Conservation (phyloP, 2,329 filamentous ascomycete species). For the Alternaria longipes region DNA sequence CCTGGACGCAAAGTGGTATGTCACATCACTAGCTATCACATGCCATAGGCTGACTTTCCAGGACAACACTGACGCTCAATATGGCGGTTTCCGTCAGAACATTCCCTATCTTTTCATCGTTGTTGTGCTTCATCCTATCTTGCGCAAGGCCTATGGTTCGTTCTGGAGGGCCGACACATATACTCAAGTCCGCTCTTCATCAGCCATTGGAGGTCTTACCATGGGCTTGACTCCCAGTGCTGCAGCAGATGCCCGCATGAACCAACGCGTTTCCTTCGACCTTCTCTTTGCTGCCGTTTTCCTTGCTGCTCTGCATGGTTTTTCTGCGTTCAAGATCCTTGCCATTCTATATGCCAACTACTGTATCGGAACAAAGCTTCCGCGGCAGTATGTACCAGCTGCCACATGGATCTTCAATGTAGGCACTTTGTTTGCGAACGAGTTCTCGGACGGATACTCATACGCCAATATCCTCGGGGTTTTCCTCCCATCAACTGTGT, state of each 20-base stretch:
- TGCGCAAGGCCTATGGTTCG: slow-evolving; percentile 75
- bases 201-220: slow-evolving; percentile 44
- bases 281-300: slow-evolving; percentile 82
- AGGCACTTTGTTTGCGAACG: slow-evolving; percentile 85
- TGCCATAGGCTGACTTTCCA: slow-evolving; percentile 46
- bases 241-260: slow-evolving; percentile 62
- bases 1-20: slow-evolving; percentile 85
- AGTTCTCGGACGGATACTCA: slow-evolving; percentile 80
- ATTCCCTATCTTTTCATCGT: slow-evolving; percentile 81
- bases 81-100: slow-evolving; percentile 83
- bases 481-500: slow-evolving; percentile 55
- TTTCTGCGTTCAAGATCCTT: slow-evolving; percentile 84
- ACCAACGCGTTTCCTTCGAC: slow-evolving; percentile 83
- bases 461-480: slow-evolving; percentile 70
- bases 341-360: slow-evolving; percentile 84
- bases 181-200: slow-evolving; percentile 54
- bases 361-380: slow-evolving; percentile 75
- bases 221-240: slow-evolving; percentile 56
- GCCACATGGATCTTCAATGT: slow-evolving; percentile 94
- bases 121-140: slow-evolving; percentile 78
- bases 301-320: slow-evolving; percentile 80
- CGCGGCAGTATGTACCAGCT: slow-evolving; percentile 73
- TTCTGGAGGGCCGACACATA: slow-evolving; percentile 56
- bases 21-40: slow-evolving; percentile 5
- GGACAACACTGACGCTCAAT: slow-evolving; percentile 92